phyloP scores from a whole-genome alignment of 1,284 basidiomycete genomes.

The Heterobasidion parviporum region DNA sequence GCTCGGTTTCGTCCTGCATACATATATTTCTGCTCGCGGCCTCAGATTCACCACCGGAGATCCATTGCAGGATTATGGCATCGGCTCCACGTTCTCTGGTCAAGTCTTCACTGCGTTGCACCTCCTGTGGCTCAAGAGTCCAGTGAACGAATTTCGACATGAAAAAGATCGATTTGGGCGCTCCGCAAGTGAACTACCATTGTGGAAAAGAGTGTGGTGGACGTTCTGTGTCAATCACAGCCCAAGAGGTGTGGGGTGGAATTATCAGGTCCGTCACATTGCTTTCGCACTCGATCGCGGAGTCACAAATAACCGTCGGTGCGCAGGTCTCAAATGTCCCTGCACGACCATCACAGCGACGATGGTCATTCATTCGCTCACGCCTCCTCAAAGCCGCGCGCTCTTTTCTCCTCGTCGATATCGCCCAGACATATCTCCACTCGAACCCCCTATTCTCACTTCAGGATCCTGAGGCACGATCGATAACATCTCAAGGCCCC shows the following conservation, averaged over 20 bases:
- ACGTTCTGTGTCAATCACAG: slow-evolving; percentile 7
- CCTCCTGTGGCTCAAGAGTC: slow-evolving; percentile 11
- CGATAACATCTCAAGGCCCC: background rate
- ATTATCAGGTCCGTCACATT: slow-evolving; percentile 9
- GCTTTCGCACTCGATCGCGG: too few species aligned
- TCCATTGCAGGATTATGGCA: slow-evolving; percentile 4
- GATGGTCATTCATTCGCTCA: background rate
- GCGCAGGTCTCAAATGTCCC: background rate
- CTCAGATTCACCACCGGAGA: slow-evolving; percentile 5
- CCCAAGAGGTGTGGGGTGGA: slow-evolving; percentile 15
- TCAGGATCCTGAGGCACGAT: background rate
- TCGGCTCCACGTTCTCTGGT: slow-evolving; percentile 6
- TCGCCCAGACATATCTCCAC: background rate
- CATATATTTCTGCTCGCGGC: background rate
- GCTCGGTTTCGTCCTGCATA: background rate
- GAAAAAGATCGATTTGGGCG: slow-evolving; percentile 4
- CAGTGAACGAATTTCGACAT: slow-evolving; percentile 12
- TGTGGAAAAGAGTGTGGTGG: slow-evolving; percentile 10
- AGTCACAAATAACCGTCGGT: background rate
- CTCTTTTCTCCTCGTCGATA: background rate
- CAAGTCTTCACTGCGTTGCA: slow-evolving; percentile 11
- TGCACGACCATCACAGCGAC: background rate
- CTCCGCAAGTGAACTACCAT: background rate
- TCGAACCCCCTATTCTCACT: background rate
- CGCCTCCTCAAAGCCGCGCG: background rate